Evolutionary conservation across 1,284 basidiomycete species (phyloP).

Genomic region (Boletus hoseneyae): DNA sequence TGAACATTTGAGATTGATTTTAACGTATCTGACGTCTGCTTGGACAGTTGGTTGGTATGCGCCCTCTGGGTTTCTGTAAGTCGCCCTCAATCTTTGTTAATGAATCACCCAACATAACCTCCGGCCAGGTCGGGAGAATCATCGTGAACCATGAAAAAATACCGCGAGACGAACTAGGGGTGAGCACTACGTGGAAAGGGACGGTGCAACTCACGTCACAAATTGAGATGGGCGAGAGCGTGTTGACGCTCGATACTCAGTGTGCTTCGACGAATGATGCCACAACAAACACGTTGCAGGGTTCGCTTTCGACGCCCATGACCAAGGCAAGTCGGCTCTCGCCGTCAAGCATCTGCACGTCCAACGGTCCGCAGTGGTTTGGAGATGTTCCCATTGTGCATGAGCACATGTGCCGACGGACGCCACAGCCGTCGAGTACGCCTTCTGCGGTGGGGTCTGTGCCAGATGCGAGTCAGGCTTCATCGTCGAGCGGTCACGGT

Average conservation of each 20-base stretch:
- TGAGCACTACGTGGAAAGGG: background rate
- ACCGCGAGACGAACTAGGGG: background rate
- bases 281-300: background rate
- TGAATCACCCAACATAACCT: background rate
- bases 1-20: background rate
- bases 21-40: background rate
- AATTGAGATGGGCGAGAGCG: constrained; percentile 4
- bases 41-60: constrained; percentile 19
- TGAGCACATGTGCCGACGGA: background rate
- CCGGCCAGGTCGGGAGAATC: constrained; percentile 18
- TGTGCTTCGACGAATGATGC: background rate
- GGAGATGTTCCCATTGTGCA: background rate
- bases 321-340: background rate
- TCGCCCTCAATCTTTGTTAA: background rate
- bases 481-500: background rate
- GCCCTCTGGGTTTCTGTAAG: constrained; percentile 15
- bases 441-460: background rate
- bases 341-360: background rate
- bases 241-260: background rate
- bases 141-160: constrained; percentile 14
- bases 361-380: background rate
- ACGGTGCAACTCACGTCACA: constrained; percentile 4
- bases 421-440: background rate
- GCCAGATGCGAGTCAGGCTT: background rate
- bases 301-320: background rate